Percentiles rank a stretch among this genome's conserved stretches.
Conservation (phyloP, 495 filamentous ascomycete species). For the Sporormia fimetaria region DNA sequence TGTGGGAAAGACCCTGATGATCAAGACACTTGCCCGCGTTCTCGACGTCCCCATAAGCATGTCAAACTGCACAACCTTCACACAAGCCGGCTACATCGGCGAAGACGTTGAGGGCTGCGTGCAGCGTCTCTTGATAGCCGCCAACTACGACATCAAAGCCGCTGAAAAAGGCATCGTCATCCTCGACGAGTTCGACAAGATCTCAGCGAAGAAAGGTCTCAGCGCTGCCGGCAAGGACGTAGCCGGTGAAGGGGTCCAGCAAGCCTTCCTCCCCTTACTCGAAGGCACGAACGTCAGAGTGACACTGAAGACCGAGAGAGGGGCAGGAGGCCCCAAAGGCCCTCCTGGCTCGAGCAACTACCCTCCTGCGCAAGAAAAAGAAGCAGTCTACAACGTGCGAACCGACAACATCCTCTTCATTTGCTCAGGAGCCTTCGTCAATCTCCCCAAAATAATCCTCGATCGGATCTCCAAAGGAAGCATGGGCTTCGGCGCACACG, state of each 20-base stretch:
- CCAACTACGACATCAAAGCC: conserved; percentile 76
- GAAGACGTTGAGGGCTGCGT: conserved; percentile 92
- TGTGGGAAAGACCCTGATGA: conserved; percentile 93
- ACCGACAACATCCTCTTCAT: conserved; percentile 96
- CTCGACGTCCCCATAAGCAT: conserved; percentile 94
- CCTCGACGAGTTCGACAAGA: conserved; percentile 94
- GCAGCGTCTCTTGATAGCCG: conserved; percentile 75
- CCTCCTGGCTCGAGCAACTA: too few relatives aligned
- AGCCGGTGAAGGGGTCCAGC: conserved; percentile 87
- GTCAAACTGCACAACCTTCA: conserved; percentile 94
- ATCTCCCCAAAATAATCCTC: conserved; percentile 77
- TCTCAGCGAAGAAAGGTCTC: conserved; percentile 64
- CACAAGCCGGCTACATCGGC: conserved; percentile 93
- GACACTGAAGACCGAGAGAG: conserved; percentile 70
- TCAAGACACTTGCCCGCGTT: conserved; percentile 65
- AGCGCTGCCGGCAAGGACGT: conserved; percentile 70
- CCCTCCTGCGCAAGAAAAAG: too few relatives aligned
- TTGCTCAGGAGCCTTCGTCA: conserved; percentile 89
- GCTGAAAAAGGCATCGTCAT: conserved; percentile 90
- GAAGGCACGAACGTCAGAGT: conserved; percentile 89
- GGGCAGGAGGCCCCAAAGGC: conserved; percentile 26
- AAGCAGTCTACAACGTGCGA: conserved; percentile 79
- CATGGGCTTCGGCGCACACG: conserved; percentile 81
- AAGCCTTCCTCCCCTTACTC: conserved; percentile 88
- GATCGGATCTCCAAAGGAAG: conserved; percentile 76